Base-by-base conservation (phyloP, 164 flowering plant genomes). In the Magnolia sinica region DNA sequence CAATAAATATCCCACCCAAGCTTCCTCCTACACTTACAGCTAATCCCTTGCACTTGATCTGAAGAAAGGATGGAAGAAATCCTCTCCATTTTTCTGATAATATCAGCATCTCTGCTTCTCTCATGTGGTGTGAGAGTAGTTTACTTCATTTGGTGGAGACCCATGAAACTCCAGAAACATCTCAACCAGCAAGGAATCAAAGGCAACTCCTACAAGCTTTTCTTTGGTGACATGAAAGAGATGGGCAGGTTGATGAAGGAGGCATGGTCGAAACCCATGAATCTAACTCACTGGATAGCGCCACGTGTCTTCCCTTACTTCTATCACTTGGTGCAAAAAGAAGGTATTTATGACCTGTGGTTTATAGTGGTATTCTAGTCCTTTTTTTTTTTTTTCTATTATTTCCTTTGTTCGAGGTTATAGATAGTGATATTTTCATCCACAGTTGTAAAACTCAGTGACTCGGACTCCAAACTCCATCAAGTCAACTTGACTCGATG, bases 261-360 rank as follows among this genome's bases (percentile, higher is more conserved):
- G 79, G 87, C 87, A n/a, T 73, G 78, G 82, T 82, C 88, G 63
- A 87, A 81, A 74, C 87, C 89, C 65, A 80, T 86, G 70, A 55
- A 61, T 65, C 80, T 89, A 5, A 78, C 58, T 59, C 88, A 88
- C 64, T 77, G 76, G 45, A 86, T 87, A 24, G 74, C 45, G 18
- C 83, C 81, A 9, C 84, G 86, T n/a, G 79, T 83, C 61, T 9
- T 72, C n/a, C 87, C 86, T 6, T 84, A 85, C 63, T 27, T 64
- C 13, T 55, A 77, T 31, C 18, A 79, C 7, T 69, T 70, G 11
- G 84, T 84, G 2, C 78, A 84, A 70, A 85, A 79, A 70, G 81
- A 88, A 71, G 91, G 89, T 84, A 78, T 68, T 52, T 4, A 50
- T 55, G 61, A 55, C 18, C 61, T 55, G 61, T 16, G 2, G 18